These are phyloP conservation scores for Chrysoporthe austroafricana DNA, from an alignment of 2,329 filamentous ascomycete species.

Conservation along the genomic window DNA sequence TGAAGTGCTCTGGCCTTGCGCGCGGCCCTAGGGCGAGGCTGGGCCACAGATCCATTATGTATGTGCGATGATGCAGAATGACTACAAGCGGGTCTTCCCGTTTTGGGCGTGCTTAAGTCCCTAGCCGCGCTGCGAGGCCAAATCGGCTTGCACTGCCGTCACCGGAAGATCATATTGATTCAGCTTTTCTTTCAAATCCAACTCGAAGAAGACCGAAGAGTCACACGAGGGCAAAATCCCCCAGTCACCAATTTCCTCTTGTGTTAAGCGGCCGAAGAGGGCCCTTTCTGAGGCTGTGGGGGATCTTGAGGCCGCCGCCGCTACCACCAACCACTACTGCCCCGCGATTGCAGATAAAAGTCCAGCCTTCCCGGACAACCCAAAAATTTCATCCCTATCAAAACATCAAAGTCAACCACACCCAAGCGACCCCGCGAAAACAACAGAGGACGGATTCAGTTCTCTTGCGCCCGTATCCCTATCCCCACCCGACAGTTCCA, in stretches of 20 bases:
- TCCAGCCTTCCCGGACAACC: constrained; percentile 22
- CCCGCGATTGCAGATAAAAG: constrained; percentile 29
- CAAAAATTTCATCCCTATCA: constrained; percentile 28
- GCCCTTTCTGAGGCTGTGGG: neutral
- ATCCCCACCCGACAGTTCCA: neutral
- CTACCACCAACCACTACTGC: constrained; percentile 13
- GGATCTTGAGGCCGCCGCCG: neutral
- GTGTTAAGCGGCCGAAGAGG: neutral
- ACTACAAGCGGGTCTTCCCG: constrained; percentile 28
- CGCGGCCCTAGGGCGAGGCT: neutral
- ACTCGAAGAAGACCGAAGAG: neutral
- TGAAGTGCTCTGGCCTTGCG: constrained; percentile 3
- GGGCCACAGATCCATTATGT: neutral
- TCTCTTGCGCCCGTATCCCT: neutral
- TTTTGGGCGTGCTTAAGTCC: constrained; percentile 14
- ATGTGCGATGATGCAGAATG: constrained; percentile 27
- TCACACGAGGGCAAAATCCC: neutral
- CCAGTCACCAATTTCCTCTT: neutral
- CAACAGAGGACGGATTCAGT: neutral
- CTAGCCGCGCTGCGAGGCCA: constrained; percentile 4
- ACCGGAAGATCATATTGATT: constrained; percentile 21
- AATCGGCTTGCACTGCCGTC: constrained; percentile 14
- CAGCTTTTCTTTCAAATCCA: neutral
- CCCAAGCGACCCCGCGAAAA: constrained; percentile 22
- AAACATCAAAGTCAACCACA: constrained; percentile 12